Conservation (phyloP, 257 asterid genomes). For the Hygrophila difformis region DNA sequence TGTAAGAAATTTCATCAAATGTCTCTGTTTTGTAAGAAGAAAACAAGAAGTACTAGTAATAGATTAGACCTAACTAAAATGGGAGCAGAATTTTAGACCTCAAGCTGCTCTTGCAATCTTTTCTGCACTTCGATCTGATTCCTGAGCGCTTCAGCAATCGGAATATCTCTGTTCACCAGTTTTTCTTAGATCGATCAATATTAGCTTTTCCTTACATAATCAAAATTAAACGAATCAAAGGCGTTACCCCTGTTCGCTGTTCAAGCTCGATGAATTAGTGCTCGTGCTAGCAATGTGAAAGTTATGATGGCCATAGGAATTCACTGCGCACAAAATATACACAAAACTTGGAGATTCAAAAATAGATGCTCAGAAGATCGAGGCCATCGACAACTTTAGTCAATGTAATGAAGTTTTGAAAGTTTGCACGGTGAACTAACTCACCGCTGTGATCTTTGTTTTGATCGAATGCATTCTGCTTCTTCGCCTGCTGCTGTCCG, state of each 20-base stretch:
- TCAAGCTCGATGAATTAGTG: constrained; percentile 46
- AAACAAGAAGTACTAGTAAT: too few species aligned
- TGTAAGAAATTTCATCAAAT: neutral
- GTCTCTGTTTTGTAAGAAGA: neutral
- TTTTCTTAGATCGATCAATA: neutral
- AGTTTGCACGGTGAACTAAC: neutral
- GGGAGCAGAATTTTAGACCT: constrained; percentile 45
- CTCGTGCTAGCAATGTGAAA: constrained; percentile 32
- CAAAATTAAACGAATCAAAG: too few species aligned
- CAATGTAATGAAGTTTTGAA: neutral
- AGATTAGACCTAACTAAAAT: too few species aligned
- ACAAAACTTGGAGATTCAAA: neutral
- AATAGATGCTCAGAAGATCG: neutral
- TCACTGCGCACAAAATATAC: constrained; percentile 24
- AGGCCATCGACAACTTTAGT: neutral
- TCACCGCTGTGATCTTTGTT: constrained; percentile 43
- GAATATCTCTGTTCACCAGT: constrained; percentile 43
- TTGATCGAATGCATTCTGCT: constrained; percentile 31
- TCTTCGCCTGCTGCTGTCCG: constrained; percentile 67
- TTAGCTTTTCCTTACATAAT: too few species aligned
- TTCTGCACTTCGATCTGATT: constrained; percentile 73
- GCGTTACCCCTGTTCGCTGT: constrained; percentile 47
- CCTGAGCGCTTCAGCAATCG: constrained; percentile 53
- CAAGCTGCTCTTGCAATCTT: constrained; percentile 68
- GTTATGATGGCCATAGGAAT: constrained; percentile 41